These are phyloP conservation scores for Colletotrichum spinosum DNA, from an alignment of 2,329 filamentous ascomycete genomes.

Conservation along the genomic window DNA sequence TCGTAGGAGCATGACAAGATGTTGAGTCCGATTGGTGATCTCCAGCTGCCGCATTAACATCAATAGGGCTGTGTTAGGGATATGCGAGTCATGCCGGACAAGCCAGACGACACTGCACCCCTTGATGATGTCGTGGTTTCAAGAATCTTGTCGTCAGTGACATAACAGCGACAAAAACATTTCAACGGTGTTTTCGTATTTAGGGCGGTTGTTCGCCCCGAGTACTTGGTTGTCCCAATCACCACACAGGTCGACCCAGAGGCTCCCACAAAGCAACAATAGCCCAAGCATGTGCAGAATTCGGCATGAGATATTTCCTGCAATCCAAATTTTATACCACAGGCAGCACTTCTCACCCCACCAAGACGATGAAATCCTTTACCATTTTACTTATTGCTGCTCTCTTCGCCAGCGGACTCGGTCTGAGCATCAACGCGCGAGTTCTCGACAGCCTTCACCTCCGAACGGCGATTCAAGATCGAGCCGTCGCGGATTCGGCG, in stretches of 20 bases:
- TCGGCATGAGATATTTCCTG: too few relatives aligned
- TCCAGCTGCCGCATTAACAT: conserved; percentile 14
- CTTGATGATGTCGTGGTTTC: not conserved
- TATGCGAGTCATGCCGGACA: conserved; percentile 2
- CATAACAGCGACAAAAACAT: not conserved
- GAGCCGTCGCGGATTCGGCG: not conserved
- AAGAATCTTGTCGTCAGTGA: not conserved
- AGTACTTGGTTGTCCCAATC: rapidly evolving
- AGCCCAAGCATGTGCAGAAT: too few relatives aligned
- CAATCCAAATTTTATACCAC: not conserved
- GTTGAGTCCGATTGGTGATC: not conserved
- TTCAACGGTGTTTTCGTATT: too few relatives aligned
- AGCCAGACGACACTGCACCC: conserved; percentile 3
- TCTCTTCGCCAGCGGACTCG: not conserved
- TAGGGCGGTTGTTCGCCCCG: rapidly evolving
- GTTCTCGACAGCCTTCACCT: conserved; percentile 5
- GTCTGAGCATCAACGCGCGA: conserved; percentile 4
- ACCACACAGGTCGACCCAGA: too few relatives aligned
- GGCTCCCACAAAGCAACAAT: too few relatives aligned
- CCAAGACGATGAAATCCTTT: not conserved
- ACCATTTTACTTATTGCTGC: not conserved
- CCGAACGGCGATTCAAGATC: not conserved
- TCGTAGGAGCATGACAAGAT: not conserved
- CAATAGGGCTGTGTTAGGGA: conserved; percentile 17
- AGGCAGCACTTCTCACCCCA: not conserved